Evolutionary conservation across 352 stramenopile genomes (phyloP).

Genomic region (Pythium utonaiense): DNA sequence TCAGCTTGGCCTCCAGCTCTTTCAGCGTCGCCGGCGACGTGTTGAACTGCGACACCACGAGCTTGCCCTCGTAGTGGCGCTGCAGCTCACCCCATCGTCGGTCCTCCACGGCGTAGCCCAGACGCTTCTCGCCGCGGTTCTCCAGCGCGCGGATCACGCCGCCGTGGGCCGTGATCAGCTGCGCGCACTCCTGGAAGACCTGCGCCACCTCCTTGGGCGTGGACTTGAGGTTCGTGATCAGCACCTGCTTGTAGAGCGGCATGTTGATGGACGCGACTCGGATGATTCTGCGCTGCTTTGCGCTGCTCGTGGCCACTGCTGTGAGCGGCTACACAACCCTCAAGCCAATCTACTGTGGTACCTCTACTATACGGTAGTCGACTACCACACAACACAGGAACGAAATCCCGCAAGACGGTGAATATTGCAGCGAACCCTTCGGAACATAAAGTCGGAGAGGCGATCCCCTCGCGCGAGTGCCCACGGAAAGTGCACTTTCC

Average conservation of each 20-base stretch:
- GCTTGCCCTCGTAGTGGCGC: slow-evolving; percentile 82
- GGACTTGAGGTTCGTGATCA: slow-evolving; percentile 86
- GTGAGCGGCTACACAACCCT: slow-evolving; percentile 19
- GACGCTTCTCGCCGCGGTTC: slow-evolving; percentile 78
- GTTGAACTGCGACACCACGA: slow-evolving; percentile 86
- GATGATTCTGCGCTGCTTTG: neutral
- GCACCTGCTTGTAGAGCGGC: slow-evolving; percentile 89
- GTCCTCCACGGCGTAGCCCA: slow-evolving; percentile 84
- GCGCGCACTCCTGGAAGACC: slow-evolving; percentile 79
- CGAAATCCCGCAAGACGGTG: neutral
- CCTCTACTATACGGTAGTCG: slow-evolving; percentile 1
- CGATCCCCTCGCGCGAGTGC: slow-evolving; percentile 11
- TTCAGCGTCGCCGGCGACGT: slow-evolving; percentile 62
- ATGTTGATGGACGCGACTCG: slow-evolving; percentile 28
- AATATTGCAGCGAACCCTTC: neutral
- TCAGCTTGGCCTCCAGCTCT: slow-evolving; percentile 78
- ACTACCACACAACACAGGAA: neutral
- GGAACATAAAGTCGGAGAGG: neutral
- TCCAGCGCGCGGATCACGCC: slow-evolving; percentile 75
- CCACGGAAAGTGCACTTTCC: neutral
- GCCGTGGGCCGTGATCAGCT: slow-evolving; percentile 59
- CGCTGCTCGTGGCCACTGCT: slow-evolving; percentile 24
- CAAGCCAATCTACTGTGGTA: neutral
- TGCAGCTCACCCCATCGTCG: slow-evolving; percentile 82
- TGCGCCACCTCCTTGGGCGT: slow-evolving; percentile 77